Conservation (phyloP, 305 asterid species). For the Caryopteris hybrid region DNA sequence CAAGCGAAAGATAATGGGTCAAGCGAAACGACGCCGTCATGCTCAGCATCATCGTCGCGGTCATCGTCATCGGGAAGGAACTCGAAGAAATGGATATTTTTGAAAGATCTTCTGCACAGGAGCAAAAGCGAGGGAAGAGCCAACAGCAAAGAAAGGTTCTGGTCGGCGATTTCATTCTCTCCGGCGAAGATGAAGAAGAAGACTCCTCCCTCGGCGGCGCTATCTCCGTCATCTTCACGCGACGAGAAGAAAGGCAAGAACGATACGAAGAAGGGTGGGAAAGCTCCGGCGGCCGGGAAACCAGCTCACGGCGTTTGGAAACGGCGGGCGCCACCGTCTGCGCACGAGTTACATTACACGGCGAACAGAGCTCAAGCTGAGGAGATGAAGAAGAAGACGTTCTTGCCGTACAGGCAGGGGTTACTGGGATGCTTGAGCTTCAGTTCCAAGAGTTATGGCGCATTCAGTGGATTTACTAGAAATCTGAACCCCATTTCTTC, state of each 20-base stretch:
- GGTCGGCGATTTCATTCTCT: constrained; percentile 54
- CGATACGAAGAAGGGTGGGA: constrained; percentile 21
- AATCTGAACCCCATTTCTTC: constrained; percentile 46
- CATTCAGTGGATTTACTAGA: constrained; percentile 38
- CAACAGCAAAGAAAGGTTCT: constrained; percentile 40
- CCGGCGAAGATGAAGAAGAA: constrained; percentile 34
- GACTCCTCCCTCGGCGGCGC: constrained; percentile 24
- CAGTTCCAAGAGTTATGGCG: constrained; percentile 49
- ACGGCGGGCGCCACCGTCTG: constrained; percentile 42
- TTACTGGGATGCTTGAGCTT: constrained; percentile 49
- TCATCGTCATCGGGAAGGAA: constrained; percentile 49
- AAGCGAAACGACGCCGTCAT: constrained; percentile 48
- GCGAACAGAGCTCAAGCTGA: constrained; percentile 55
- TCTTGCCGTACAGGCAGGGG: constrained; percentile 58
- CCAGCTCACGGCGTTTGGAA: constrained; percentile 45
- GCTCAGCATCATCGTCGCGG: constrained; percentile 52
- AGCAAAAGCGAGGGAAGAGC: constrained; percentile 50
- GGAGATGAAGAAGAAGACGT: constrained; percentile 70
- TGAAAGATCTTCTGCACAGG: constrained; percentile 49
- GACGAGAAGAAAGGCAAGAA: constrained; percentile 30
- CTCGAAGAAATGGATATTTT: constrained; percentile 54
- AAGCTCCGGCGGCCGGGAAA: constrained; percentile 21
- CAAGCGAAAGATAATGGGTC: constrained; percentile 25
- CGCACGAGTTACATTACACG: constrained; percentile 62
- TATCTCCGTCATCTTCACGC: constrained; percentile 41